phyloP scores from a whole-genome alignment of 2,329 filamentous ascomycete species.

The Ophiostoma novo-ulmi region DNA sequence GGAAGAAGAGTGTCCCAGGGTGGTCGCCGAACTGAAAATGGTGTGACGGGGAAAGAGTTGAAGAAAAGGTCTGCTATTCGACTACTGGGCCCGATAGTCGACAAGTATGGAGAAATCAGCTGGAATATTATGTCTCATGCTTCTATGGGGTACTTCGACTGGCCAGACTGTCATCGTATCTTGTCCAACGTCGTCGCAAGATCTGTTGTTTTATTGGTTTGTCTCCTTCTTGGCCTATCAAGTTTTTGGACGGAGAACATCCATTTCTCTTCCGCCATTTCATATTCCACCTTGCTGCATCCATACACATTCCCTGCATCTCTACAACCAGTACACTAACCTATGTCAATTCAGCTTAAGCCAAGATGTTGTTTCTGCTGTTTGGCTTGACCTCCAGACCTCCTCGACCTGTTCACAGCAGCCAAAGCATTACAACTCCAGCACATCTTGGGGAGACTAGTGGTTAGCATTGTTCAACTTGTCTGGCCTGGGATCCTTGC shows the following conservation, averaged over 20 bases:
- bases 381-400: not conserved
- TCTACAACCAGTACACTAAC: not conserved
- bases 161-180: not conserved
- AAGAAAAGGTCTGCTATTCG: not conserved
- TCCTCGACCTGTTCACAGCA: not conserved
- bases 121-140: not conserved
- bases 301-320: not conserved
- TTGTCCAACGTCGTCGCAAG: not conserved
- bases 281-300: not conserved
- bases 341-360: not conserved
- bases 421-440: not conserved
- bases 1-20: not conserved
- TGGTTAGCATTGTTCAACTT: not conserved
- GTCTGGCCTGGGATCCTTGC: conserved; percentile 2
- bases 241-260: not conserved
- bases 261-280: not conserved
- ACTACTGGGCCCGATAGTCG: not conserved
- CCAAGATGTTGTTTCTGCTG: not conserved
- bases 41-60: not conserved
- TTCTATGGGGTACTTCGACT: not conserved
- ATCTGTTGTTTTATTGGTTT: not conserved
- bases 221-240: not conserved
- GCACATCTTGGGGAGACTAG: not conserved
- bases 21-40: conserved; percentile 11
- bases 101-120: not conserved